Conservation (phyloP, 345 rosid genomes). For the Eucalyptus curtisii region DNA sequence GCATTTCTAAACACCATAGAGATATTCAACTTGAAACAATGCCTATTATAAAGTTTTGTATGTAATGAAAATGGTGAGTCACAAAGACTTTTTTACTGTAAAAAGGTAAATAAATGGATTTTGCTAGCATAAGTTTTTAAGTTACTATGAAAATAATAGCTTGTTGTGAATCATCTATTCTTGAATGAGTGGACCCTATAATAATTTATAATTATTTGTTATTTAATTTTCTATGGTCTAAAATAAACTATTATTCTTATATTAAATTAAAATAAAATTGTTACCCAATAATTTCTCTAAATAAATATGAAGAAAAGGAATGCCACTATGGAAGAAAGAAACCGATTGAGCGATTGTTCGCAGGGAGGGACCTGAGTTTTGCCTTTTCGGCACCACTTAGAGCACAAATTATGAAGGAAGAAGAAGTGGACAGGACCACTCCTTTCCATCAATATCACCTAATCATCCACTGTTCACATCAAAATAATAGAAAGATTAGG, state of each 20-base stretch:
- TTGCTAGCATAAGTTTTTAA: too few relatives aligned
- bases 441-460: background rate
- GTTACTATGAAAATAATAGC: too few relatives aligned
- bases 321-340: background rate
- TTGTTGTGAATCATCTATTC: too few relatives aligned
- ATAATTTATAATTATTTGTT: rapidly evolving
- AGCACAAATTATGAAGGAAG: background rate
- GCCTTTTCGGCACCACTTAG: background rate
- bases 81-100: background rate
- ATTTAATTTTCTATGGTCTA: too few relatives aligned
- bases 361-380: background rate
- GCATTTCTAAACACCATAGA: background rate
- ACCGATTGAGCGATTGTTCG: background rate
- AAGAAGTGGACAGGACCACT: background rate
- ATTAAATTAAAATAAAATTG: too few relatives aligned
- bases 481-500: background rate
- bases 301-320: background rate
- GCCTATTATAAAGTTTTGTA: background rate
- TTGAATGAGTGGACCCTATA: too few relatives aligned
- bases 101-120: background rate
- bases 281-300: background rate
- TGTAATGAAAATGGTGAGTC: background rate
- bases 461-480: background rate
- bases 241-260: too few relatives aligned
- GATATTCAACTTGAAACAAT: background rate